phyloP scores from a whole-genome alignment of 1,139 yeast genomes.

The Scheffersomyces segobiensis region DNA sequence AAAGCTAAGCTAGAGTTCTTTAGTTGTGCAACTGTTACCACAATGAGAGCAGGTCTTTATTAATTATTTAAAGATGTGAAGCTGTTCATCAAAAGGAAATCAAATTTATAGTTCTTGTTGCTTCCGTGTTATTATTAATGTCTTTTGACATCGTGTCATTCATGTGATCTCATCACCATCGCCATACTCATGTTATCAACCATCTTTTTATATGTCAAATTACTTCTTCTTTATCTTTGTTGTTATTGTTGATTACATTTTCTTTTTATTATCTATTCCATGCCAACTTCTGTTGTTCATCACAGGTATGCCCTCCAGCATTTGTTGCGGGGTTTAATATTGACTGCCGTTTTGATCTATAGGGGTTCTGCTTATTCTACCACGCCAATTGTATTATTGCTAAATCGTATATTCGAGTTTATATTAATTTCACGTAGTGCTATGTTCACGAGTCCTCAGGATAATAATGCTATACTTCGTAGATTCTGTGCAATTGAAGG shows the following conservation, averaged over 20 bases:
- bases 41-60: neutral
- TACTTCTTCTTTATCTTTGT: neutral
- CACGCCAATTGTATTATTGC: neutral
- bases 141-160: neutral
- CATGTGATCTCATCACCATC: neutral
- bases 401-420: neutral
- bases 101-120: slow-evolving; percentile 1
- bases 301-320: neutral
- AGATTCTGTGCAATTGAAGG: neutral
- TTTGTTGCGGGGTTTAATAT: neutral
- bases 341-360: neutral
- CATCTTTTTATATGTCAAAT: neutral
- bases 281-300: neutral
- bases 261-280: neutral
- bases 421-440: neutral
- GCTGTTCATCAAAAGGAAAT: neutral
- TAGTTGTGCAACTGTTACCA: neutral
- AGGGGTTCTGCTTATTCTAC: neutral
- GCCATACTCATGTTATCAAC: neutral
- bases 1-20: too few species aligned
- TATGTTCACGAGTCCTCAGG: neutral
- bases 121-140: slow-evolving; percentile 5
- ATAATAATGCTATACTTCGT: neutral
- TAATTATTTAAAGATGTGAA: neutral
- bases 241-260: neutral